These are phyloP conservation scores for Thermothelomyces thermophilus DNA, from an alignment of 2,329 filamentous ascomycete species.

Conservation along the genomic window DNA sequence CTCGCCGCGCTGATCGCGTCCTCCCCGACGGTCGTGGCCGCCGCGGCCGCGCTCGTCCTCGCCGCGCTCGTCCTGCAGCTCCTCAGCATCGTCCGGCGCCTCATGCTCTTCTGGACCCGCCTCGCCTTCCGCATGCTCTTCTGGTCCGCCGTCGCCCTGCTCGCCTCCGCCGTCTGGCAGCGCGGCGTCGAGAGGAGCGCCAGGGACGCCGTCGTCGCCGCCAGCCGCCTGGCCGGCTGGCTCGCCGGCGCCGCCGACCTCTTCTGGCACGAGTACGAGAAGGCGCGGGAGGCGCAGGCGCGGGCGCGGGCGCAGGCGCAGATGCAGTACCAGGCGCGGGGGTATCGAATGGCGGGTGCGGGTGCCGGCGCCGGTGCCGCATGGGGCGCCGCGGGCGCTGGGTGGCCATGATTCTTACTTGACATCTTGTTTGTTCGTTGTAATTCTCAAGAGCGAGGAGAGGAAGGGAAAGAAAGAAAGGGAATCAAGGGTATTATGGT, in stretches of 20 bases:
- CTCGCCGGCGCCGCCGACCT: constrained; percentile 44
- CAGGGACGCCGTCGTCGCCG: constrained; percentile 47
- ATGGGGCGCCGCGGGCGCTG: not conserved
- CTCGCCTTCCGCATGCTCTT: constrained; percentile 57
- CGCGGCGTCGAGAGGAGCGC: constrained; percentile 59
- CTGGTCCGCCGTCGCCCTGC: constrained; percentile 52
- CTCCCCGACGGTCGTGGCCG: constrained; percentile 38
- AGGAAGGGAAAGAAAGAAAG: not conserved
- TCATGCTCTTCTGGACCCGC: constrained; percentile 72
- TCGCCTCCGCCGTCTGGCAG: constrained; percentile 54
- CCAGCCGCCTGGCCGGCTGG: constrained; percentile 40
- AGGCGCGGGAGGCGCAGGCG: constrained; percentile 34
- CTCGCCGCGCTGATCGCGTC: constrained; percentile 32
- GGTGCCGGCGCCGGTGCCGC: not conserved
- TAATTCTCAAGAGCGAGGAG: not conserved
- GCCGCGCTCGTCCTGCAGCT: constrained; percentile 58
- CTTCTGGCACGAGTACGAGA: constrained; percentile 52
- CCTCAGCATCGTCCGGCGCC: constrained; percentile 61
- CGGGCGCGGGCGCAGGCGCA: constrained; percentile 34
- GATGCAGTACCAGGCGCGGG: not conserved
- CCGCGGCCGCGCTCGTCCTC: constrained; percentile 45
- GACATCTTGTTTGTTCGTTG: too few relatives aligned
- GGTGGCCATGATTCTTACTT: not conserved
- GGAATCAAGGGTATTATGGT: too few relatives aligned
- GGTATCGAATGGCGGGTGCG: not conserved